A percentile compares a stretch with the other conserved stretches of the same genome.
phyloP scores from a whole-genome alignment of 2,329 filamentous ascomycete genomes.

The Phyllachora maydis region DNA sequence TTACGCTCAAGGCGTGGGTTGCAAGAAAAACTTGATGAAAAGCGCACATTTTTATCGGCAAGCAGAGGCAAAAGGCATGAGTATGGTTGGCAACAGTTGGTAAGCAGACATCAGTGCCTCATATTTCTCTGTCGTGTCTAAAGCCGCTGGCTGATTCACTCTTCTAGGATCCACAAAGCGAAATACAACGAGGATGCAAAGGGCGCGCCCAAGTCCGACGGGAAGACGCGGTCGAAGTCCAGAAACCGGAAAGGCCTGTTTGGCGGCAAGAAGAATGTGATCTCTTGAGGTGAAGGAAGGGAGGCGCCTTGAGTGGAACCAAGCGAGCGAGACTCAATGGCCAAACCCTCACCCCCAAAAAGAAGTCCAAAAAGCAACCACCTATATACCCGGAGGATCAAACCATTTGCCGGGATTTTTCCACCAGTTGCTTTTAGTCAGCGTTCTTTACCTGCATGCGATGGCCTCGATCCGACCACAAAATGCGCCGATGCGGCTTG shows the following conservation, averaged over 20 bases:
- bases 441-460: no score
- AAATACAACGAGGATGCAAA: conserved; percentile 60
- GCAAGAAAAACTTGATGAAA: conserved; percentile 91
- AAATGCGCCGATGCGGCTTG: no score
- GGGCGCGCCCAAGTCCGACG: conserved; percentile 25
- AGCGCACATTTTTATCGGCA: conserved; percentile 77
- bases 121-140: neutral
- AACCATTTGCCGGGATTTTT: no score
- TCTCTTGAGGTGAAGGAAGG: no score
- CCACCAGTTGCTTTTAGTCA: no score
- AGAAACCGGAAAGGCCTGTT: conserved; percentile 51
- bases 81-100: conserved; percentile 97
- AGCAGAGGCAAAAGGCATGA: conserved; percentile 85
- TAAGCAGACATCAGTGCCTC: conserved; percentile 32
- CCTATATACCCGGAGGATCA: no score
- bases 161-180: conserved; percentile 78
- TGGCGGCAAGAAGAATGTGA: conserved; percentile 19
- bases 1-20: conserved; percentile 82
- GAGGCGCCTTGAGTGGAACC: no score
- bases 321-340: no score
- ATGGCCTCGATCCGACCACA: no score
- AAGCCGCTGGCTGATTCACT: conserved; percentile 1
- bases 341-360: no score
- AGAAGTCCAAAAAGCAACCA: no score
- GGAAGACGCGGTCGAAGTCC: conserved; percentile 57